Base-by-base conservation (phyloP, 2,329 filamentous ascomycete genomes). In the Fusarium odoratissimum region DNA sequence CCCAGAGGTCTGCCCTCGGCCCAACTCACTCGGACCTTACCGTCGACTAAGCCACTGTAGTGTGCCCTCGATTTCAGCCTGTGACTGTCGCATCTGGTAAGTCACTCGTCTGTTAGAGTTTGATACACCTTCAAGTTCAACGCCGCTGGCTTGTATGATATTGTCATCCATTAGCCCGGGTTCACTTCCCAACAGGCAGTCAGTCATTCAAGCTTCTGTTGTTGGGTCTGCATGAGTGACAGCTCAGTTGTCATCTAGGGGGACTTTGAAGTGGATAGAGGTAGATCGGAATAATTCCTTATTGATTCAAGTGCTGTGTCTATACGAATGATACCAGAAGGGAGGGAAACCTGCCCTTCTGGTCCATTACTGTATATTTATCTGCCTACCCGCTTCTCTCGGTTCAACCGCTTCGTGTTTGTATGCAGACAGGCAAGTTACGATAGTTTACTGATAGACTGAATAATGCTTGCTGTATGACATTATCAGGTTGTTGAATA, bases 11-110 rank as follows among this genome's bases (percentile, higher is more conserved):
- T 40, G 42, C 54, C 44, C 58, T 77, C 72, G 75, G 73, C 67
- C 72, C 58, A 75, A 70, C 68, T 46, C 68, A 63, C 49, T 67
- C 72, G 72, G 75, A 76, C 63, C 70, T 76, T 75, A 61, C 75
- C 75, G 74, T 65, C 56, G 21, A 38, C 52, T 56, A 71, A 77
- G 75, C 74, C 70, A 77, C 69, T 42, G 49, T 64, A 59, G 63
- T 21, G 48, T 56, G 46, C 57, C 57, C 52, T 67, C 38, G 52
- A 61, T 63, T 64, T 62, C 71, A 67, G 42, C 60, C 51, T 67
- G 45, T 30, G 56, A n/a, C 37, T 57, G 61, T 74, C 61, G 72
- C 63, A 69, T 74, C 60, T 46, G 62, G 69, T 30, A 74, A 74
- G 56, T 61, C 64, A 48, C 51, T 67, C 38, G 49, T n/a, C 33